Evolutionary conservation across 1,284 basidiomycete species (phyloP), one percentile per base, ranked within the genome.

Genomic region (Termitomyces sp.): DNA sequence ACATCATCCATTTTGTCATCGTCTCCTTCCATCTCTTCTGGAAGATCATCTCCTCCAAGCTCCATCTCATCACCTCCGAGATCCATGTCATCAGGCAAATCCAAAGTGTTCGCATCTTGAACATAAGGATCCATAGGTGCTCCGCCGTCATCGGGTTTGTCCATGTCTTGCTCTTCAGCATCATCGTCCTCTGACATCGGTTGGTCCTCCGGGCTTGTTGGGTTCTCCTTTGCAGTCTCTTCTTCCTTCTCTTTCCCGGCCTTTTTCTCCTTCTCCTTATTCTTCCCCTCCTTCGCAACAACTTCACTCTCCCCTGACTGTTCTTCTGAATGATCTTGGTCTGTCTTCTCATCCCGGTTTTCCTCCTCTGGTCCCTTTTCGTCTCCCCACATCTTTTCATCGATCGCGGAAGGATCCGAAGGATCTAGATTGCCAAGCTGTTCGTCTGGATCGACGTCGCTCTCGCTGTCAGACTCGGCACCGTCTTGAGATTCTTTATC

Each of bases 341-440:
- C 70, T 19, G 76, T 72, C 65, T 80, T 77, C 50, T 81, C 79
- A 33, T 80, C 73, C n/a, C 62, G 57, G 46, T 72, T 72, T 30
- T 75, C 68, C 35, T 80, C 72, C 26, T 78, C 72, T 14, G 74
- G 70, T 13, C 82, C 79, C 46, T 77, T 68, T 45, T 95, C 88
- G 58, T 94, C 90, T 33, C 88, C 93, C 96, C 97, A 98, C 60
- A 99, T 77, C 72, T 98, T 98, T 72, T 99, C 96, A 65, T 99
- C 96, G 9, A 97, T 83, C 0, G 88, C 86, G 24, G 84, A 79
- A 7, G 92, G 90, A 69, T 97, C 94, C n/a, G 83, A 75, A 1
- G 85, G 82, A 69, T 97, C 93, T 39, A 97, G 76, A 55, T 95
- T 81, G 26, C 86, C 93, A 24, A 96, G 70, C 53, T 87, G 85